phyloP scores from a whole-genome alignment of 805 yeast genomes.

The Kluyveromyces starmeri region DNA sequence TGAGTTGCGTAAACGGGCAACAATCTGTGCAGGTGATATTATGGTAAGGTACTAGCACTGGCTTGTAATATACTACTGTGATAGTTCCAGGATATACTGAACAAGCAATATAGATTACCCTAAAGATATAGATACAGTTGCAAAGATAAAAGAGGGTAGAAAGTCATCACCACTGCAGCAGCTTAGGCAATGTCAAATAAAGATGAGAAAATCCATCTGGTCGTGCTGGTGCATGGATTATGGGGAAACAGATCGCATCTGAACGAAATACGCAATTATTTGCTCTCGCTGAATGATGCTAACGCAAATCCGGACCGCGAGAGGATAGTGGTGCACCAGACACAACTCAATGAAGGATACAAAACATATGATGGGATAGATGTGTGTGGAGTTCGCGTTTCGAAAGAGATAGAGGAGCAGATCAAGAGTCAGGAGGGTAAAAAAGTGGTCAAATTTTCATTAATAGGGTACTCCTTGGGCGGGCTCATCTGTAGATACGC shows the following conservation, averaged over 20 bases:
- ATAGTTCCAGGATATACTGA: too few relatives aligned
- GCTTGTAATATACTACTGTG: too few relatives aligned
- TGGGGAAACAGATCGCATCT: constrained; percentile 76
- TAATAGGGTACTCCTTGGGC: constrained; percentile 80
- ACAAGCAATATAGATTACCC: too few relatives aligned
- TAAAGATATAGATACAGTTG: too few relatives aligned
- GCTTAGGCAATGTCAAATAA: too few relatives aligned
- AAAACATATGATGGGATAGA: constrained; percentile 83
- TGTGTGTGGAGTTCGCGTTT: constrained; percentile 69
- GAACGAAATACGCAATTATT: constrained; percentile 45
- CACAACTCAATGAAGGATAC: constrained; percentile 59
- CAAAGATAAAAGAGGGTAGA: too few relatives aligned
- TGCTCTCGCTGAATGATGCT: constrained; percentile 28
- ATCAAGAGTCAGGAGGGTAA: constrained; percentile 20
- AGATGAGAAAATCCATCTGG: constrained; percentile 35
- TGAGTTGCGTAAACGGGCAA: too few relatives aligned
- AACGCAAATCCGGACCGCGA: constrained; percentile 11
- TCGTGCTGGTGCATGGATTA: constrained; percentile 56
- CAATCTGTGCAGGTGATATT: too few relatives aligned
- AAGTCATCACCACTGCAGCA: too few relatives aligned
- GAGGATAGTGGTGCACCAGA: constrained; percentile 15
- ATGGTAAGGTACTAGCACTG: too few relatives aligned
- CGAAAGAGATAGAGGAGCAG: constrained; percentile 49
- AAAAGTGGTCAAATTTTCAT: constrained; percentile 53
- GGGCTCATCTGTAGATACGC: constrained; percentile 75